These are phyloP conservation scores for Andrographis paniculata DNA, from an alignment of 305 asterid genomes.

Conservation along the genomic window DNA sequence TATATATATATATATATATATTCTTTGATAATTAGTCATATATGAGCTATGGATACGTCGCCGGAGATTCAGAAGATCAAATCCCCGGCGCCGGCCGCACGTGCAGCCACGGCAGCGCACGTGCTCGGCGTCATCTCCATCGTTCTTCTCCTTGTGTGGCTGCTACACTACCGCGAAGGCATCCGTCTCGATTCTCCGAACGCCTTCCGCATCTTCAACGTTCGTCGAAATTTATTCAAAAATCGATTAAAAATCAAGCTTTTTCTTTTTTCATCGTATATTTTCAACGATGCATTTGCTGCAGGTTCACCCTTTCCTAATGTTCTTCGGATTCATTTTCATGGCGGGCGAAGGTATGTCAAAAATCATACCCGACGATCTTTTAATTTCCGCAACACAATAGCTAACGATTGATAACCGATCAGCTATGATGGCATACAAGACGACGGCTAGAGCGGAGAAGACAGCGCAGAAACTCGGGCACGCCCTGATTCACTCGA, in stretches of 20 bases:
- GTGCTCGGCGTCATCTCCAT: background rate
- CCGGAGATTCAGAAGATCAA: background rate
- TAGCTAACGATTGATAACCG: background rate
- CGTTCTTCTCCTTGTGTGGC: background rate
- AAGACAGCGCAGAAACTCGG: constrained; percentile 34
- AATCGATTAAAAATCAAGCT: no score
- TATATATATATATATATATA: no score
- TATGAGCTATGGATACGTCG: background rate
- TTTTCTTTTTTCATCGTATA: background rate
- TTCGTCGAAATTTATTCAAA: no score
- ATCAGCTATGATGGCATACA: constrained; percentile 85
- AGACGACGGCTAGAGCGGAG: constrained; percentile 44
- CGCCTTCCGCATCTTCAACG: background rate
- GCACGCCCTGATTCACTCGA: constrained; percentile 43
- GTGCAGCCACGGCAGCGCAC: background rate
- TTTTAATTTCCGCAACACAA: no score
- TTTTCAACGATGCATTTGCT: no score
- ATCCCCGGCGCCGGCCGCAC: background rate
- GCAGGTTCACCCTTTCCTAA: constrained; percentile 87
- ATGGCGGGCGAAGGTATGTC: constrained; percentile 64
- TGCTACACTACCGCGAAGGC: background rate
- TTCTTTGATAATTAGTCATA: no score
- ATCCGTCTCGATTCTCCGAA: background rate
- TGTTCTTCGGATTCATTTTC: constrained; percentile 69
- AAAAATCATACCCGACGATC: no score